Conservation (phyloP, 2,329 filamentous ascomycete species). For the Venturia asperata region DNA sequence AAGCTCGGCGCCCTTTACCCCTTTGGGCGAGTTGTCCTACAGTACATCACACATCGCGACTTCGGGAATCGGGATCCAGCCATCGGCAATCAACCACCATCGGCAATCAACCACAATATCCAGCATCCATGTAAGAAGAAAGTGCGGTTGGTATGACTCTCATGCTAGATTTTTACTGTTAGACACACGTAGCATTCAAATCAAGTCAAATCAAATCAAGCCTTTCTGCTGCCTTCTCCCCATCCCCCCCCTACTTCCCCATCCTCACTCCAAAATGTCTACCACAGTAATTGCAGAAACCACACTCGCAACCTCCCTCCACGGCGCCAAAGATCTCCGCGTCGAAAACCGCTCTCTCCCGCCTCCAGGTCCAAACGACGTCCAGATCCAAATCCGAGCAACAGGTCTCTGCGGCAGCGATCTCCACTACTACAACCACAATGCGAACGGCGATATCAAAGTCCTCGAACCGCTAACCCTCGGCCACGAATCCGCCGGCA, state of each 20-base stretch:
- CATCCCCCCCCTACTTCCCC: background rate
- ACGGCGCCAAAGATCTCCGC: slow-evolving; percentile 54
- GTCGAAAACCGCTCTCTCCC: slow-evolving; percentile 39
- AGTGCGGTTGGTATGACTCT: background rate
- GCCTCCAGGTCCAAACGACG: slow-evolving; percentile 45
- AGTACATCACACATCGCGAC: slow-evolving; percentile 11
- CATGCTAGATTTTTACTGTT: background rate
- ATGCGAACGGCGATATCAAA: slow-evolving; percentile 79
- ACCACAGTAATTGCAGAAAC: slow-evolving; percentile 36
- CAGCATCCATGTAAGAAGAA: slow-evolving; percentile 4
- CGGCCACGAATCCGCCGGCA: slow-evolving; percentile 70
- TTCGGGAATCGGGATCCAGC: background rate
- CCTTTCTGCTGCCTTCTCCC: background rate
- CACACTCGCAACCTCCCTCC: slow-evolving; percentile 49
- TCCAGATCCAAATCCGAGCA: slow-evolving; percentile 57
- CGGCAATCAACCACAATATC: background rate
- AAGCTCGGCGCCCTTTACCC: background rate
- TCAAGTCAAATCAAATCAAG: background rate
- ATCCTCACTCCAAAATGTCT: background rate
- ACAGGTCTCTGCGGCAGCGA: slow-evolving; percentile 67
- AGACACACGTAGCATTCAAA: background rate
- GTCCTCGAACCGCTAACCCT: slow-evolving; percentile 77
- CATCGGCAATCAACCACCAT: background rate
- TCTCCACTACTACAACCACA: slow-evolving; percentile 80
- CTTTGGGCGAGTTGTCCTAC: background rate